phyloP scores from a whole-genome alignment of 2,329 filamentous ascomycete species.

The Trichophyton rubrum region DNA sequence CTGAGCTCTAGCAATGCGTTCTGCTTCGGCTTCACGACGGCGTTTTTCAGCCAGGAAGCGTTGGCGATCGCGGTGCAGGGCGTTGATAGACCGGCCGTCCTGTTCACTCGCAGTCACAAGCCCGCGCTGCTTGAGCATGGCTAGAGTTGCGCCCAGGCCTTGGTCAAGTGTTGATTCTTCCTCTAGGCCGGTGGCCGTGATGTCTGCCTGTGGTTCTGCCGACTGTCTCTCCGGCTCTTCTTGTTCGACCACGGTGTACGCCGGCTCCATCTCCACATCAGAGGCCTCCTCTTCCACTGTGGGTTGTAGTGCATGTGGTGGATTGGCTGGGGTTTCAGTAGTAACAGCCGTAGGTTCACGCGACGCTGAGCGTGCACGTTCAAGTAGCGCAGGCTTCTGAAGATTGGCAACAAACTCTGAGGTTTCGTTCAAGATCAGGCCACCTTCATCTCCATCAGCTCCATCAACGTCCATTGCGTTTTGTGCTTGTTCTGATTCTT shows the following conservation, averaged over 20 bases:
- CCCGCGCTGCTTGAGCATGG: slow-evolving; percentile 73
- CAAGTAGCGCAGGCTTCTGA: slow-evolving; percentile 50
- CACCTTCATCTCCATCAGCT: slow-evolving; percentile 48
- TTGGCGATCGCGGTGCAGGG: slow-evolving; percentile 57
- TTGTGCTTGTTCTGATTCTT: slow-evolving; percentile 41
- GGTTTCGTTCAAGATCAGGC: slow-evolving; percentile 88
- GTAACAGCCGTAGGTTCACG: slow-evolving; percentile 20
- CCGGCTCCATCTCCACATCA: slow-evolving; percentile 42
- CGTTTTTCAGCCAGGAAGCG: slow-evolving; percentile 69
- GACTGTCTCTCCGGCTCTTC: slow-evolving; percentile 33
- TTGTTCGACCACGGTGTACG: slow-evolving; percentile 41
- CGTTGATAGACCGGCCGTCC: slow-evolving; percentile 51
- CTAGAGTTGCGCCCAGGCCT: slow-evolving; percentile 70
- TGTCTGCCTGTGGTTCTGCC: slow-evolving; percentile 35
- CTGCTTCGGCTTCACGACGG: slow-evolving; percentile 64
- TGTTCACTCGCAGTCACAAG: slow-evolving; percentile 50
- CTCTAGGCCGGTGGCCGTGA: slow-evolving; percentile 62
- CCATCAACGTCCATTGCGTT: slow-evolving; percentile 48
- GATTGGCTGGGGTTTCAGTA: slow-evolving; percentile 16
- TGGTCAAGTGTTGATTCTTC: slow-evolving; percentile 69
- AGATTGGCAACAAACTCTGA: slow-evolving; percentile 87
- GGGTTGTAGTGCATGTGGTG: slow-evolving; percentile 15
- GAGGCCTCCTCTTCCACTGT: slow-evolving; percentile 42
- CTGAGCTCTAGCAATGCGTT: slow-evolving; percentile 63
- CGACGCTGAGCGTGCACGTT: slow-evolving; percentile 36